A percentile compares a stretch with the other conserved stretches of the same genome.
Conservation (phyloP, 305 asterid genomes). For the Rubia occidens region DNA sequence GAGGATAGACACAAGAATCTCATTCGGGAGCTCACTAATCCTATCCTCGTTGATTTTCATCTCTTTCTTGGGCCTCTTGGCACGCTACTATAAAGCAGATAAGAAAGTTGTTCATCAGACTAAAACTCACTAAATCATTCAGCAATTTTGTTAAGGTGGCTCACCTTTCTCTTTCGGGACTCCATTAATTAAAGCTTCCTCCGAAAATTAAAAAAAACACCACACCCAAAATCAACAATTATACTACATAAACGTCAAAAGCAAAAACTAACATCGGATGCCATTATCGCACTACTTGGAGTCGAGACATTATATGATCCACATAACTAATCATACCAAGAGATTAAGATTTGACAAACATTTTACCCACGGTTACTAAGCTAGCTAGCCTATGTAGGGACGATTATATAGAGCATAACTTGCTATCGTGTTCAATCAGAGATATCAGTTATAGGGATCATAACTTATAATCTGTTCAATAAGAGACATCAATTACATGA, state of each 20-base stretch:
- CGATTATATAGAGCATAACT: too few species aligned
- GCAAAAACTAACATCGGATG: not conserved
- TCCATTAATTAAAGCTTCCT: not conserved
- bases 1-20: not conserved
- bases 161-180: not conserved
- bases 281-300: too few species aligned
- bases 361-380: too few species aligned
- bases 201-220: not conserved
- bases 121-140: not conserved
- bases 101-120: not conserved
- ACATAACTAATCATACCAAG: too few species aligned
- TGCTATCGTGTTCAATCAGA: too few species aligned
- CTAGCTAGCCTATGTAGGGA: too few species aligned
- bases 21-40: not conserved
- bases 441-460: too few species aligned
- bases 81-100: not conserved
- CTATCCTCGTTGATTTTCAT: not conserved
- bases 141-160: not conserved
- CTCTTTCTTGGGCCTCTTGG: not conserved
- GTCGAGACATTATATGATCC: too few species aligned
- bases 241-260: not conserved
- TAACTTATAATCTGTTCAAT: too few species aligned
- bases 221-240: not conserved
- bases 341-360: too few species aligned
- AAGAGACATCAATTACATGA: too few species aligned